Percentiles rank a stretch among this genome's conserved stretches.
These are phyloP conservation scores for Triticum dicoccoides DNA, from an alignment of 176 grass and related monocot species.

Conservation along the genomic window DNA sequence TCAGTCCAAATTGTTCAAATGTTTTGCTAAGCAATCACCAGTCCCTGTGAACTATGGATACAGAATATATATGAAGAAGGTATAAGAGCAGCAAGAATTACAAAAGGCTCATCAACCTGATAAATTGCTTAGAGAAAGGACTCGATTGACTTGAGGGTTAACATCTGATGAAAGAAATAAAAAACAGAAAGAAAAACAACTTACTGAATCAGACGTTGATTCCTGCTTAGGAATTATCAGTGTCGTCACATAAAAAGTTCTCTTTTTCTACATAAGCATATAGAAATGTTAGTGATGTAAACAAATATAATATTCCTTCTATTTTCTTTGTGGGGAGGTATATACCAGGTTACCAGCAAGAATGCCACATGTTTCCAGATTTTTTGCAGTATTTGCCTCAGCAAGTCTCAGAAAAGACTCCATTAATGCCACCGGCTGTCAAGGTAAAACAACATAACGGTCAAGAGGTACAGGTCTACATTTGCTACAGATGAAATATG, in stretches of 20 bases:
- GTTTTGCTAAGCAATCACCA: slow-evolving; percentile 2
- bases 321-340: slow-evolving; percentile 15
- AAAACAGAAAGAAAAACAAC: slow-evolving; percentile 36
- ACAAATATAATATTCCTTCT: slow-evolving; percentile 16
- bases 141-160: neutral
- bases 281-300: slow-evolving; percentile 31
- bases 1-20: neutral
- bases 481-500: neutral
- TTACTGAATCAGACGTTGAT: slow-evolving; percentile 96
- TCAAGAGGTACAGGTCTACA: slow-evolving; percentile 13
- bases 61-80: neutral
- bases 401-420: slow-evolving; percentile 90
- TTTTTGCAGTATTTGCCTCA: slow-evolving; percentile 78
- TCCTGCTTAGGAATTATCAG: slow-evolving; percentile 95
- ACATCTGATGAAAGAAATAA: slow-evolving; percentile 14
- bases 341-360: slow-evolving; percentile 89
- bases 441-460: slow-evolving; percentile 26
- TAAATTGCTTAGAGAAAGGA: slow-evolving; percentile 26
- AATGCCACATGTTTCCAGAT: slow-evolving; percentile 99
- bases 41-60: neutral
- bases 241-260: slow-evolving; percentile 86
- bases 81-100: neutral
- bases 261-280: slow-evolving; percentile 73
- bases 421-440: slow-evolving; percentile 87
- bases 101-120: neutral